phyloP scores from a whole-genome alignment of 2,329 filamentous ascomycete species.

The Fusarium nanum region DNA sequence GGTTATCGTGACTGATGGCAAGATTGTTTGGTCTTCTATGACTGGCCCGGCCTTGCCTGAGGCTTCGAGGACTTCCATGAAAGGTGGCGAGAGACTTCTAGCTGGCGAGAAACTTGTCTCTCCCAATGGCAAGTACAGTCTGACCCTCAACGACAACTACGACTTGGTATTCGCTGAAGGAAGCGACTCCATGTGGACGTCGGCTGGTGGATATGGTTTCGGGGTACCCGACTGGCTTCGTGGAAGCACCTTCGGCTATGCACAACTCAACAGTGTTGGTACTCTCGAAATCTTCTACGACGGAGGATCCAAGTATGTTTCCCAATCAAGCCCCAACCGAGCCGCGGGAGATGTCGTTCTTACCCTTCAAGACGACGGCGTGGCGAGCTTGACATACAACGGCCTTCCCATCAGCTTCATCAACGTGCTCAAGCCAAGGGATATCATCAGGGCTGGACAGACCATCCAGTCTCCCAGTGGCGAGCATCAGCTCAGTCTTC shows the following conservation, averaged over 20 bases:
- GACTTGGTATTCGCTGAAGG: not conserved
- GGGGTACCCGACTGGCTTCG: not conserved
- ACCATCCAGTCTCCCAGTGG: not conserved
- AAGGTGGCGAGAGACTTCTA: not conserved
- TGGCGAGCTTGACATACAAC: not conserved
- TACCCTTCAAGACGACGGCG: not conserved
- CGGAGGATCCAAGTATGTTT: not conserved
- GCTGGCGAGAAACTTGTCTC: fast-evolving
- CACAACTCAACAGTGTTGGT: not conserved
- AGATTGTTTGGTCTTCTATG: not conserved
- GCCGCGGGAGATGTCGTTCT: not conserved
- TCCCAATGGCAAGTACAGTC: not conserved
- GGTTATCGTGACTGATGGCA: not conserved
- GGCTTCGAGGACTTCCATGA: fast-evolving
- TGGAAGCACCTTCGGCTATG: not conserved
- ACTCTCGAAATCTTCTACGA: not conserved
- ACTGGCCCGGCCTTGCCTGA: fast-evolving
- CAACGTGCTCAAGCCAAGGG: not conserved
- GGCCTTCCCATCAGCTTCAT: not conserved
- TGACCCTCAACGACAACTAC: not conserved
- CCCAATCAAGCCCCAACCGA: fast-evolving
- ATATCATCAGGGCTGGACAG: not conserved
- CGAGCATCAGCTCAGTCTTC: not conserved
- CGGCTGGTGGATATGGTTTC: too few relatives aligned
- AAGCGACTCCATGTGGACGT: not conserved